Percentiles rank a stretch among this genome's conserved stretches.
Conservation (phyloP, 345 rosid species). For the Cardamine resedifolia region DNA sequence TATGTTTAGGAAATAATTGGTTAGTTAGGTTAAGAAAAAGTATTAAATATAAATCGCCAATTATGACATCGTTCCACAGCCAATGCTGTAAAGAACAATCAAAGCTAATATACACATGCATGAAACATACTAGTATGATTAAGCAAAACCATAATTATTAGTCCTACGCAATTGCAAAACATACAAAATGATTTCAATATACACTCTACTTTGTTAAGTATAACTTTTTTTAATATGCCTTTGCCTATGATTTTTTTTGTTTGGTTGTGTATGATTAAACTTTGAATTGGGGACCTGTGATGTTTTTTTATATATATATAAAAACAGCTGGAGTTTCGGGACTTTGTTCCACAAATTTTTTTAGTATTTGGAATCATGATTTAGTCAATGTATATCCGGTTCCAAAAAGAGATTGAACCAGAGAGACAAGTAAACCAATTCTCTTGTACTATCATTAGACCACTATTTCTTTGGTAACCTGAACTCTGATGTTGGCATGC, state of each 20-base stretch:
- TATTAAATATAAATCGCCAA: not conserved
- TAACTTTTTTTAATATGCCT: not conserved
- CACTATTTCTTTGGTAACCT: no score
- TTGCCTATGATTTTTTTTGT: not conserved
- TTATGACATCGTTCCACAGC: slow-evolving; percentile 23
- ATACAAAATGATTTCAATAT: slow-evolving; percentile 10
- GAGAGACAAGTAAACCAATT: no score
- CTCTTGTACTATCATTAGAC: no score
- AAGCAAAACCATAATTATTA: slow-evolving; percentile 26
- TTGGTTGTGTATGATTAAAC: not conserved
- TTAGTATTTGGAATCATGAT: no score
- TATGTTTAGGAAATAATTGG: slow-evolving; percentile 8
- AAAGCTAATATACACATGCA: slow-evolving; percentile 33
- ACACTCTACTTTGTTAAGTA: not conserved
- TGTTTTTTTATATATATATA: no score
- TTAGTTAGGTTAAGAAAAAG: slow-evolving; percentile 12
- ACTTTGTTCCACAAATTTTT: no score
- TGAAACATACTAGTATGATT: slow-evolving; percentile 34
- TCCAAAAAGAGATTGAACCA: no score
- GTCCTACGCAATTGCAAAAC: slow-evolving; percentile 15
- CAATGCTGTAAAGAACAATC: slow-evolving; percentile 31
- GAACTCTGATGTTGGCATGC: not conserved
- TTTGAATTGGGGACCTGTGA: not conserved
- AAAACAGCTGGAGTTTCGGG: no score
- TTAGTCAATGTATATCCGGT: no score